These are phyloP conservation scores for Termitomyces sp. DNA, from an alignment of 768 basidiomycete genomes.

Conservation along the genomic window DNA sequence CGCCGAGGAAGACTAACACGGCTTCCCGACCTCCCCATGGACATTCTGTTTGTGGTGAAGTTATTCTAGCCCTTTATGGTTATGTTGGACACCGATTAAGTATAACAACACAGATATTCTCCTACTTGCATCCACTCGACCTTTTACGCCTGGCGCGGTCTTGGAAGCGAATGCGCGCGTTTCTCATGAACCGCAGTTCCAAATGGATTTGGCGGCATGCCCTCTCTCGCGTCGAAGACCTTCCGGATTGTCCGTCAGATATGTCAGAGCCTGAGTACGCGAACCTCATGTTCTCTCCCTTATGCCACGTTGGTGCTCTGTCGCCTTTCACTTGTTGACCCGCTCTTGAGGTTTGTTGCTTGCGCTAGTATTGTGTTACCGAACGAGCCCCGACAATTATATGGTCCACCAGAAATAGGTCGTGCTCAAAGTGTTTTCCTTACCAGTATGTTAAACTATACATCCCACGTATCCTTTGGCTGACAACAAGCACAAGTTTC, in stretches of 20 bases:
- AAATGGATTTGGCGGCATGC: constrained; percentile 37
- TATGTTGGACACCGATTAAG: not conserved
- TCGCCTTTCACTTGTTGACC: constrained; percentile 3
- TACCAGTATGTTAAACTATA: constrained; percentile 10
- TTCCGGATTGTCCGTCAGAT: constrained; percentile 39
- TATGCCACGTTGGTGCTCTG: constrained; percentile 34
- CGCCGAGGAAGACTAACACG: constrained; percentile 10
- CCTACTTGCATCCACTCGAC: constrained; percentile 39
- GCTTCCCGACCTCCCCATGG: constrained; percentile 13
- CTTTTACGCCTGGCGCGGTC: constrained; percentile 40
- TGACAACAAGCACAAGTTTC: constrained; percentile 8
- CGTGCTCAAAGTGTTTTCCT: constrained; percentile 17
- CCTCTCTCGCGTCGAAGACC: constrained; percentile 28
- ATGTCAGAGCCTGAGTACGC: constrained; percentile 41
- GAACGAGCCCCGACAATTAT: constrained; percentile 16
- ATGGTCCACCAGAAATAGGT: constrained; percentile 16
- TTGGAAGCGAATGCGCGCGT: constrained; percentile 31
- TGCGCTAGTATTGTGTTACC: constrained; percentile 14
- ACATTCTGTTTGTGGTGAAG: constrained; percentile 14
- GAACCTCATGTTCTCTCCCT: constrained; percentile 36
- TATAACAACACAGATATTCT: constrained; percentile 27
- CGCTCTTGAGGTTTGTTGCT: constrained; percentile 4
- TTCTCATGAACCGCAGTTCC: constrained; percentile 37
- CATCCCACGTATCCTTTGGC: not conserved
- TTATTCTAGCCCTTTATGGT: not conserved